These are phyloP conservation scores for Cladosporium velox DNA, from an alignment of 2,329 filamentous ascomycete species.

Conservation along the genomic window DNA sequence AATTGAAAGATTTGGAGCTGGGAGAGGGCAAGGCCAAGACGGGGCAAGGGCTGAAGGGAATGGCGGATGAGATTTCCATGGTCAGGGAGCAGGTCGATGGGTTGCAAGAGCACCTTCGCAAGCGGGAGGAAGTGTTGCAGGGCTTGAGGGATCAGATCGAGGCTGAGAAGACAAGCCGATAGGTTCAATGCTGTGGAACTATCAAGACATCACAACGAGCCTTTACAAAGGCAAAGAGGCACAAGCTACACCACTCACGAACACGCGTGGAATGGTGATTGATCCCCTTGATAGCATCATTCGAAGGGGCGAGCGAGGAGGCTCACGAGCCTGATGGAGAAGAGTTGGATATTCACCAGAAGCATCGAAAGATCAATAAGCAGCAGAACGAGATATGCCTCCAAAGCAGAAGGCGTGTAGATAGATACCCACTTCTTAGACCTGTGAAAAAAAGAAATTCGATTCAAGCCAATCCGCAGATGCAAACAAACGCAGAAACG, in stretches of 20 bases:
- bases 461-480: background rate
- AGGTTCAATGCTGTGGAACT: background rate
- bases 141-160: constrained; percentile 82
- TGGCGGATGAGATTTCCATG: constrained; percentile 81
- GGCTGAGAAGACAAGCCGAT: constrained; percentile 57
- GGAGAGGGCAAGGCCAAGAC: constrained; percentile 68
- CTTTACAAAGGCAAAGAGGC: background rate
- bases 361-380: background rate
- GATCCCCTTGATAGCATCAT: background rate
- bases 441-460: background rate
- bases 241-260: background rate
- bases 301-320: background rate
- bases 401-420: background rate
- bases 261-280: background rate
- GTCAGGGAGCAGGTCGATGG: constrained; percentile 95
- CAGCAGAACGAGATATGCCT: background rate
- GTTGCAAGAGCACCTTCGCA: constrained; percentile 76
- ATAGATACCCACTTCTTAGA: background rate
- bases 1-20: constrained; percentile 72
- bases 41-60: constrained; percentile 72
- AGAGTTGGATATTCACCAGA: background rate
- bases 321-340: background rate
- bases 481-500: background rate
- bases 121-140: constrained; percentile 72
- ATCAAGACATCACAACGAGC: background rate